phyloP scores from a whole-genome alignment of 805 yeast genomes.

The Lipomyces kockii region DNA sequence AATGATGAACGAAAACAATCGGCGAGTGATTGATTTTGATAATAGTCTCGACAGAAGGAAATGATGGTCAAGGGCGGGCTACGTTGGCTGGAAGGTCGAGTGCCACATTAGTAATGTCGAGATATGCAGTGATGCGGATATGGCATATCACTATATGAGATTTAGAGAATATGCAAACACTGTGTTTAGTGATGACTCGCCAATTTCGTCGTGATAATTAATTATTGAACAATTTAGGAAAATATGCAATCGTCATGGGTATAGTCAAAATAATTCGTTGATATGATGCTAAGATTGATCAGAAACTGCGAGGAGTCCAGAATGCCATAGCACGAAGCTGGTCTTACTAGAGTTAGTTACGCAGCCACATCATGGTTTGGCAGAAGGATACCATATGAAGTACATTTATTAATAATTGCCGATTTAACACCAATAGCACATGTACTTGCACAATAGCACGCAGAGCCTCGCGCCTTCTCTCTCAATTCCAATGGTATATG shows the following conservation, averaged over 20 bases:
- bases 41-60: not conserved
- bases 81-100: not conserved
- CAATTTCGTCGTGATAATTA: not conserved
- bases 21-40: not conserved
- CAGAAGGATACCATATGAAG: not conserved
- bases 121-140: not conserved
- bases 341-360: no score
- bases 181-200: no score
- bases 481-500: not conserved
- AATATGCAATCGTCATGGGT: no score
- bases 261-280: no score
- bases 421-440: not conserved
- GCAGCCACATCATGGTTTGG: no score
- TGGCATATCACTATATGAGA: not conserved
- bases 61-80: not conserved
- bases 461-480: not conserved
- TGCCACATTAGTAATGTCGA: not conserved
- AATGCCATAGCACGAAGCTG: no score
- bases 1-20: not conserved
- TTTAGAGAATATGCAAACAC: not conserved
- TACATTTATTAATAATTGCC: not conserved
- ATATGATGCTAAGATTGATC: no score
- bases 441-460: not conserved
- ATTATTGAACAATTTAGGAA: no score
- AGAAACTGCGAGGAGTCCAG: no score